These are phyloP conservation scores for Aspergillus persii DNA, from an alignment of 2,329 filamentous ascomycete genomes.

Conservation along the genomic window DNA sequence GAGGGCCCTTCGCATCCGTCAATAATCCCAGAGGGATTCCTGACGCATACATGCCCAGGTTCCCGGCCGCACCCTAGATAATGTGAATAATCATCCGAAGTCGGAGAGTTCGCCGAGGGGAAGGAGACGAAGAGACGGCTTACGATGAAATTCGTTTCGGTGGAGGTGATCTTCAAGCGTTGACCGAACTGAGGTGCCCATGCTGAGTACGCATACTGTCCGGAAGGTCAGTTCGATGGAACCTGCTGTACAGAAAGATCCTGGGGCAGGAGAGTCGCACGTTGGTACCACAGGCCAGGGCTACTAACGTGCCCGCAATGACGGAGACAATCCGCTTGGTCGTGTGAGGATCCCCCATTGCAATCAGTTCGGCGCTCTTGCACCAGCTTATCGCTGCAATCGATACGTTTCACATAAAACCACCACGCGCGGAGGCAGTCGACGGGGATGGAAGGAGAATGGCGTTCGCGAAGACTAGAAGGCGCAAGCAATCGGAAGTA, in stretches of 20 bases:
- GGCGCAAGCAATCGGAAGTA: background rate
- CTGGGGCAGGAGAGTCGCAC: slow-evolving; percentile 46
- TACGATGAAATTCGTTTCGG: slow-evolving; percentile 87
- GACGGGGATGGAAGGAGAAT: background rate
- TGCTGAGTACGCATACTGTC: slow-evolving; percentile 93
- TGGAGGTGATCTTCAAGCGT: slow-evolving; percentile 81
- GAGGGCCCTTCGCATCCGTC: slow-evolving; percentile 77
- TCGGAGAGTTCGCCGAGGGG: slow-evolving; percentile 12
- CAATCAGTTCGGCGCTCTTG: slow-evolving; percentile 4
- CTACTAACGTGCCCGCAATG: slow-evolving; percentile 77
- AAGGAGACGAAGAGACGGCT: slow-evolving; percentile 26
- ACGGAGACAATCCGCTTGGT: slow-evolving; percentile 74
- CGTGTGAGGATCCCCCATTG: slow-evolving; percentile 29
- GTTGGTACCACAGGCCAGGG: slow-evolving; percentile 89
- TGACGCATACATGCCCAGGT: slow-evolving; percentile 85
- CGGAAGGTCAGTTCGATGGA: background rate
- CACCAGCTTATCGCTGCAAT: background rate
- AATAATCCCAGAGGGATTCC: slow-evolving; percentile 88
- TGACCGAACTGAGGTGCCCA: slow-evolving; percentile 96
- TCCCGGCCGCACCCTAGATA: slow-evolving; percentile 51
- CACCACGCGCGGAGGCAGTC: background rate
- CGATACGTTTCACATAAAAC: slow-evolving; percentile 1
- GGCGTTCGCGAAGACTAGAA: background rate
- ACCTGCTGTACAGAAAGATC: background rate
- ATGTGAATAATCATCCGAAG: slow-evolving; percentile 31